Evolutionary conservation across 805 yeast genomes (phyloP).

Genomic region (Metschnikowia noctiluminum): DNA sequence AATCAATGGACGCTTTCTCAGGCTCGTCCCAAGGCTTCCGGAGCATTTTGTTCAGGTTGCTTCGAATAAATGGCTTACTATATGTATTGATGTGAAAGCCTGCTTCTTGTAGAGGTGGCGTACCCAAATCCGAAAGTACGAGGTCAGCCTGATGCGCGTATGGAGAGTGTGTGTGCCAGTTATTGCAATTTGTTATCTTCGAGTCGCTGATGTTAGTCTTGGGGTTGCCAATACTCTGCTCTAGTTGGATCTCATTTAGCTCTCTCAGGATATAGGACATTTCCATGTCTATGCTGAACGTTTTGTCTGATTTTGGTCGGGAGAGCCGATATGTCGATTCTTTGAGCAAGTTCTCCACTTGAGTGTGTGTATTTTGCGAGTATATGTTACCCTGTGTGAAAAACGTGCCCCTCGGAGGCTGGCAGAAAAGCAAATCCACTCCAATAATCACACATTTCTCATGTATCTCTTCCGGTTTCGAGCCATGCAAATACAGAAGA

Average conservation of each 20-base stretch:
- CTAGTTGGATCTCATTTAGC: constrained; percentile 22
- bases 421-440: constrained; percentile 62
- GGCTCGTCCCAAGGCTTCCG: constrained; percentile 25
- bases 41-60: constrained; percentile 24
- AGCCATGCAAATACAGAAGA: constrained; percentile 28
- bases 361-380: constrained; percentile 29
- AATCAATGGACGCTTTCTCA: constrained; percentile 31
- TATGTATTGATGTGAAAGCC: constrained; percentile 39
- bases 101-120: constrained; percentile 31
- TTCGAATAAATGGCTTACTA: constrained; percentile 33
- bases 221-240: constrained; percentile 21
- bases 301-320: not conserved
- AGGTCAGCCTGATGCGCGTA: constrained; percentile 31
- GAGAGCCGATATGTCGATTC: constrained; percentile 10
- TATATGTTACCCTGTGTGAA: constrained; percentile 87
- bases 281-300: not conserved
- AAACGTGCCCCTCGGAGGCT: constrained; percentile 78
- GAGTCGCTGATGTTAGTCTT: not conserved
- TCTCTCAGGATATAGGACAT: constrained; percentile 30
- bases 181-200: too few relatives aligned
- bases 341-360: constrained; percentile 11
- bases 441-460: constrained; percentile 36
- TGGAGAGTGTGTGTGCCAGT: not conserved
- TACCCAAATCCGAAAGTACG: constrained; percentile 33
- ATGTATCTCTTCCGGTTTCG: constrained; percentile 26